Base-by-base conservation (phyloP, 768 basidiomycete species). In the Lactarius trivialis region DNA sequence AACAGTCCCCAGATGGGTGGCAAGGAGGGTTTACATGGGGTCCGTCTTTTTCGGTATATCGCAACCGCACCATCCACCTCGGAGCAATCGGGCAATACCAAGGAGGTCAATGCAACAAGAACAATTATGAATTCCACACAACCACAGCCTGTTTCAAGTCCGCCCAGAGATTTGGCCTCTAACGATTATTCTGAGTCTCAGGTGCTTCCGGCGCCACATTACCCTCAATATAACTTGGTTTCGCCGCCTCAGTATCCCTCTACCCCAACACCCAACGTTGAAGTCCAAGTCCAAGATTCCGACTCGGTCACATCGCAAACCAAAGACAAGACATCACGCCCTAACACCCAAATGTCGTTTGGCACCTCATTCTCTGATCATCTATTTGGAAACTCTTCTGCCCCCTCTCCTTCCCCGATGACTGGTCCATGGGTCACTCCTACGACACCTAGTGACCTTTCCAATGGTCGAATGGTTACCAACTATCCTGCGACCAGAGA, bases 1-100 rank as follows among this genome's bases (percentile, higher is more conserved):
- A 69, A 70, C 30, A 83, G 82, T 64, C 80, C 79, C 0, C 76
- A 74, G 61, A 71, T 82, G 66, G 57, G 56, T 30, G 79, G 79
- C 11, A 51, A 66, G 37, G 66, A 59, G 11, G 68, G 63, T 0
- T 65, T 65, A 50, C 78, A 78, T 58, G 77, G 79, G 15, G 78
- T 76, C 33, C 61, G 65, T 19, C 54, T 67, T 43, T 67, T 51
- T 45, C 50, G 67, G 67, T 68, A 63, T 64, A 63, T 64, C 66
- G 61, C 8, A 5, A 41, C 21, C 33, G 12, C 43, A 43, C 50
- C 58, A 15, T 2, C 26, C 11, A 15, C 43, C 15, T 32, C 8
- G 26, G 34, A 24, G 39, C 15, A 11, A 15, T n/a, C 11, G 48
- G 51, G 43, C 30, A 43, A 26, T 19, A 17, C 28, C 28, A 37